These are phyloP conservation scores for Skeletonema tropicum DNA, from an alignment of 108 stramenopile genomes.

Conservation along the genomic window DNA sequence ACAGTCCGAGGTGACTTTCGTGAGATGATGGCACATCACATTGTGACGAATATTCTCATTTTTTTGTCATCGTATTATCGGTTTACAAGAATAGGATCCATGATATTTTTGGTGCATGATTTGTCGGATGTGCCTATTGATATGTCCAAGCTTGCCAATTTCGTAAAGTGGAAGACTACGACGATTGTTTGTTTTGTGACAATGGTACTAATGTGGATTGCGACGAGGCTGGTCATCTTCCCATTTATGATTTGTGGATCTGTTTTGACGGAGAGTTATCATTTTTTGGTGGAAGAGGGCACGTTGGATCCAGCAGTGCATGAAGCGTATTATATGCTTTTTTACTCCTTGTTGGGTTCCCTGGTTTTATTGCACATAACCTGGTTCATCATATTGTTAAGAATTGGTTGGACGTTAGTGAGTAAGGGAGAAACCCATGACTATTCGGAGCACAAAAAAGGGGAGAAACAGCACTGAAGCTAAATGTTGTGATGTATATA, in stretches of 20 bases:
- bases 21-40: conserved; percentile 90
- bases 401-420: conserved; percentile 79
- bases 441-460: conserved; percentile 83
- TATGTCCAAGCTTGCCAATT: conserved; percentile 88
- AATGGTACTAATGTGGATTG: conserved; percentile 82
- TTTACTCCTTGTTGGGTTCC: conserved; percentile 59
- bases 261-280: conserved; percentile 59
- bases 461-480: conserved; percentile 54
- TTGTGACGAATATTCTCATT: conserved; percentile 80
- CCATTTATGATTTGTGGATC: conserved; percentile 79
- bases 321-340: conserved; percentile 57
- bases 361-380: conserved; percentile 72
- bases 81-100: conserved; percentile 71
- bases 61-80: conserved; percentile 68
- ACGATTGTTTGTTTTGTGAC: conserved; percentile 70
- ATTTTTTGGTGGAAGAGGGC: conserved; percentile 47
- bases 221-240: conserved; percentile 65
- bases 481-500: neutral
- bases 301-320: conserved; percentile 53
- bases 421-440: conserved; percentile 83
- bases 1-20: conserved; percentile 86
- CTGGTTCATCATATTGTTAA: conserved; percentile 83
- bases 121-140: conserved; percentile 88
- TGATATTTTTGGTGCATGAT: conserved; percentile 88
- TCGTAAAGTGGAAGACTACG: conserved; percentile 86